Evolutionary conservation across 805 yeast genomes (phyloP), one percentile per base, ranked within the genome.

Genomic region (Cyberlindnera amylophila): DNA sequence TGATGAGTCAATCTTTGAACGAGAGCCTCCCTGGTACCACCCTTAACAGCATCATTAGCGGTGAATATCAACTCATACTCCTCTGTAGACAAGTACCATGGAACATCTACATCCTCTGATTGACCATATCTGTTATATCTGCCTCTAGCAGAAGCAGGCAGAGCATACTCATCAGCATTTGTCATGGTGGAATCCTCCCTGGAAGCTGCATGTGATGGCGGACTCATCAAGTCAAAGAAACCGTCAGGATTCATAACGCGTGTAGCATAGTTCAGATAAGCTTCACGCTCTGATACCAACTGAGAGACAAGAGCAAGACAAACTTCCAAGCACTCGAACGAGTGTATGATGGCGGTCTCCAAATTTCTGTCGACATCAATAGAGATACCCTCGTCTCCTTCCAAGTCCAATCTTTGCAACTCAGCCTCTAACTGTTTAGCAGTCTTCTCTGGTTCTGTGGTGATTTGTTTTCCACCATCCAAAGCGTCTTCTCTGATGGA

Each of bases 1-100:
- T 88, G 95, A 56, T 81, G 84, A 0, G 96, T 86, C 45, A 90
- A 69, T 60, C 86, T 87, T 41, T 88, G 83, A 7, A 91, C 72
- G 34, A 91, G 66, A 0, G 95, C 95, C 34, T 75, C 80, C 34
- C 78, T 73, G 0, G 95, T 77, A 5, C 96, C 97, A 39, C 96
- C 97, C 59, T 82, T 84, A 29, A 89, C 73, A 40, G 72, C 72
- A 2, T 90, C 93, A 45, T 79, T 77, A 24, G 78, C 65, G 49
- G 87, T 93, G 53, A 78, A 80, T 19, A 81, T 67, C 38, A 71
- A 52, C 45, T 75, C 79, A 49, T 61, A 71, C 46, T 78, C 86
- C 50, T 82, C 89, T 4, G 82, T 75, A 42, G 79, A 82, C 54
- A 85, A 64, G 53, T 69, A 84, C 93, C 93, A 86, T 3, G 89